Evolutionary conservation across 768 basidiomycete genomes (phyloP), one percentile per base, ranked within the genome.

Genomic region (Ramaria sp.): DNA sequence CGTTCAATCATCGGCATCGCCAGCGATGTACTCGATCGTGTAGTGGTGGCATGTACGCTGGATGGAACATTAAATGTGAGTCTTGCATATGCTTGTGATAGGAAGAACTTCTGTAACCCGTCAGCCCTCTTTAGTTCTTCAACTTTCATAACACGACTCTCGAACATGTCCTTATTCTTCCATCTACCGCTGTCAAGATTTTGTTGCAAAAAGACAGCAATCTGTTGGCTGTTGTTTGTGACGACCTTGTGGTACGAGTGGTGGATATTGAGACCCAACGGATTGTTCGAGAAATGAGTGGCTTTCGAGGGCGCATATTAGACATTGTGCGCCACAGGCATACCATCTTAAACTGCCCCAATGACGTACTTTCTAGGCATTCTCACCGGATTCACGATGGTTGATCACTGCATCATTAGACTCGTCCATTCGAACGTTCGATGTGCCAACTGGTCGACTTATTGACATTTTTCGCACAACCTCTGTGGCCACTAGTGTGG

Each of bases 341-440:
- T 46, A 45, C 48, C 47, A 34, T 4, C 52, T 39, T 37, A 20
- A 34, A 34, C 1, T 41, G 42, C 55, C 30, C 31, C 54, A 65
- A 45, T 53, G 17, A 53, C 59, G 22, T 52, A 50, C 37, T 39
- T 22, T 33, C 33, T 47, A 54, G 94, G 80, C 90, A 0, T 97
- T 97, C 70, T 98, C 96, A 7, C 83, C 91, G 1, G 93, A 97
- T 68, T 94, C 93, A 1, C 78, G 96, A 54, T 98, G 95, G 96
- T 74, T 99, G 51, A 78, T 97, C 42, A 75, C 84, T 1, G 82
- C 89, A 2, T 93, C 94, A 9, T 73, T 96, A 41, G 96, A 99
- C 68, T 90, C 91, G 0, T 76, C 87, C 53, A 90, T 98, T 63
- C 82, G 96, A 31, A 98, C 95, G 2, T 99, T 91, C 68, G 95